A percentile compares a stretch with the other conserved stretches of the same genome.
These are phyloP conservation scores for Furcasterigmium furcatum DNA, from an alignment of 2,329 filamentous ascomycete species.

Conservation along the genomic window DNA sequence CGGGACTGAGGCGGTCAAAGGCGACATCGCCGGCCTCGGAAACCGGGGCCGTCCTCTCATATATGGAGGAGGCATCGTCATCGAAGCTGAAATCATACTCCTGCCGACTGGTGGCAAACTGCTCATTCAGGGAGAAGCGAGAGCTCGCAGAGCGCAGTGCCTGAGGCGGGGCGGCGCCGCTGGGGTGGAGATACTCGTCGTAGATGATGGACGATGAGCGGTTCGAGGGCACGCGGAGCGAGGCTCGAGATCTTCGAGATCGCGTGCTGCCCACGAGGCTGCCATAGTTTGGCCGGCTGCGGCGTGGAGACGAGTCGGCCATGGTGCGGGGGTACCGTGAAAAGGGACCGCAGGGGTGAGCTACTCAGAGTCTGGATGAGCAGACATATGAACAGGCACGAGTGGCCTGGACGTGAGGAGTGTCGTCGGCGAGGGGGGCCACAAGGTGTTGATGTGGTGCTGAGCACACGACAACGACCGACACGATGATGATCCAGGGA, in stretches of 20 bases:
- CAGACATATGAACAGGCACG: too few relatives aligned
- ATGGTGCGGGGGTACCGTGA: background rate
- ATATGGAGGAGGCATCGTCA: conserved; percentile 33
- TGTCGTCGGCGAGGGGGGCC: too few relatives aligned
- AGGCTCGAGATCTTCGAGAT: conserved; percentile 1
- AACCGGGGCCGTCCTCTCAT: conserved; percentile 26
- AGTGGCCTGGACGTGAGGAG: background rate
- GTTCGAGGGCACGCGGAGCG: conserved; percentile 12
- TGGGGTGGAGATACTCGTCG: conserved; percentile 10
- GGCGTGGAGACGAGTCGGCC: background rate
- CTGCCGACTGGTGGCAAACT: conserved; percentile 42
- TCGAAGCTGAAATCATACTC: conserved; percentile 46
- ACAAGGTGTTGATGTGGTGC: background rate
- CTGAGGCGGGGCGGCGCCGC: conserved; percentile 8
- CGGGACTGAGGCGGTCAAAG: conserved; percentile 14
- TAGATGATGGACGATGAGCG: conserved; percentile 16
- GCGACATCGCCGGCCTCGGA: conserved; percentile 17
- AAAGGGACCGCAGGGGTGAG: background rate
- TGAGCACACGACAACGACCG: conserved; percentile 18
- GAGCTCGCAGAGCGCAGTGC: conserved; percentile 32
- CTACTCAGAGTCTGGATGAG: too few relatives aligned
- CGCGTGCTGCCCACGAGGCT: conserved; percentile 2
- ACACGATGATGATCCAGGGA: conserved; percentile 15
- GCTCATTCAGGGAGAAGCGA: conserved; percentile 42
- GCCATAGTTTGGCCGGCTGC: conserved; percentile 3